These are phyloP conservation scores for Aspergillus sp. DNA, from an alignment of 2,329 filamentous ascomycete species.

Conservation along the genomic window DNA sequence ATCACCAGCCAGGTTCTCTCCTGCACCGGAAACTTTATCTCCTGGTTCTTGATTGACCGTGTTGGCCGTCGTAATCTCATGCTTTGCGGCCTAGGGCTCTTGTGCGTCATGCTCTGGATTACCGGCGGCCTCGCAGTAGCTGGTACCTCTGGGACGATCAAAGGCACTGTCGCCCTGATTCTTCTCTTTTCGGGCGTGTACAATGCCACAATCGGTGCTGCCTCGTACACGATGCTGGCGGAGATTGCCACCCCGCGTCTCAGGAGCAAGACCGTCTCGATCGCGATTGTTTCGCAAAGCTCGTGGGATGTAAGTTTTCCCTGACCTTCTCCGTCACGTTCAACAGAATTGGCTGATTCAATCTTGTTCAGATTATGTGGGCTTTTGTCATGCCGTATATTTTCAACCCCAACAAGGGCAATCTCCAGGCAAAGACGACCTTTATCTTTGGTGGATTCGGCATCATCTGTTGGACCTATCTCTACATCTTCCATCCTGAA, in stretches of 20 bases:
- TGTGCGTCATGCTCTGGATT: constrained; percentile 10
- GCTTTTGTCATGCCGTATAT: constrained; percentile 19
- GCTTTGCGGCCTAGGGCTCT: constrained; percentile 1
- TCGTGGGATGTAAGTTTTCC: too few relatives aligned
- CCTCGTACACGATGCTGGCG: constrained; percentile 16
- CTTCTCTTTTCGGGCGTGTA: constrained; percentile 18
- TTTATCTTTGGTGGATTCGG: constrained; percentile 34
- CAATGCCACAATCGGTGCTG: constrained; percentile 17
- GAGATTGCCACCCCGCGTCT: constrained; percentile 16
- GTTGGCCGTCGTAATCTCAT: constrained; percentile 12
- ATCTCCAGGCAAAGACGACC: constrained; percentile 33
- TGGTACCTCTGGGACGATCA: neutral
- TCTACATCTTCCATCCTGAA: constrained; percentile 33
- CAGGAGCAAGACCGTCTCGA: constrained; percentile 18
- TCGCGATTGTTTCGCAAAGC: neutral
- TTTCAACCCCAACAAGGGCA: constrained; percentile 22
- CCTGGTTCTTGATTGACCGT: constrained; percentile 13
- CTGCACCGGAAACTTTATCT: constrained; percentile 8
- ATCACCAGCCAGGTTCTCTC: constrained; percentile 11
- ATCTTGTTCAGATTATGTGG: constrained; percentile 7
- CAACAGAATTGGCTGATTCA: too few relatives aligned
- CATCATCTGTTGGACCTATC: constrained; percentile 26
- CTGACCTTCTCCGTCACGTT: too few relatives aligned
- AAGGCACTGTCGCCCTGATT: constrained; percentile 18
- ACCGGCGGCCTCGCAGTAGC: constrained; percentile 11